A percentile compares a stretch with the other conserved stretches of the same genome.
phyloP scores from a whole-genome alignment of 495 filamentous ascomycete genomes.

The Aspergillus heteromorphus region DNA sequence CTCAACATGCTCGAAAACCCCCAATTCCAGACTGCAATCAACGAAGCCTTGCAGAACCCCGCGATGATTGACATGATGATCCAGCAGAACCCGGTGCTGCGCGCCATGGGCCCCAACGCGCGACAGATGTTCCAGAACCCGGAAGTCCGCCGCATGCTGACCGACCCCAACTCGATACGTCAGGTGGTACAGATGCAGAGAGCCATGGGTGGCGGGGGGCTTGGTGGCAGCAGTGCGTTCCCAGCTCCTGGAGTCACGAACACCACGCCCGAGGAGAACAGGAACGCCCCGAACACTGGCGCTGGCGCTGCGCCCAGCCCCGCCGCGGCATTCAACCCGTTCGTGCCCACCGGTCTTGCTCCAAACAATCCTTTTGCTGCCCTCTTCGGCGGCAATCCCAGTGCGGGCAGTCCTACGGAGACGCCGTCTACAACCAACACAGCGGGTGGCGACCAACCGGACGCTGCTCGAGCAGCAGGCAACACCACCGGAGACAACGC shows the following conservation, averaged over 20 bases:
- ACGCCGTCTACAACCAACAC: slow-evolving; percentile 5
- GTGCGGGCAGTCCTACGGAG: slow-evolving; percentile 25
- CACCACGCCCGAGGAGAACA: slow-evolving; percentile 48
- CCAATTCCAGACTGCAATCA: slow-evolving; percentile 72
- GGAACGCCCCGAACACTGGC: slow-evolving; percentile 35
- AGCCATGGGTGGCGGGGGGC: slow-evolving; percentile 55
- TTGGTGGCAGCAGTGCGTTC: slow-evolving; percentile 55
- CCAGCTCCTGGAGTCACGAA: slow-evolving; percentile 87
- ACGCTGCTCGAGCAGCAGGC: slow-evolving; percentile 14
- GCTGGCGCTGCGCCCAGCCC: slow-evolving; percentile 5
- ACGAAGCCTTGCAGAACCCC: slow-evolving; percentile 92
- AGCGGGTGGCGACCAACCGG: slow-evolving; percentile 19
- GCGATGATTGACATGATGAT: slow-evolving; percentile 90
- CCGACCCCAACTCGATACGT: slow-evolving; percentile 79
- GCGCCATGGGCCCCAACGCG: slow-evolving; percentile 72
- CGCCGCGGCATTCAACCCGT: slow-evolving; percentile 29
- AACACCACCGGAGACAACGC: slow-evolving; percentile 23
- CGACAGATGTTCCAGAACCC: slow-evolving; percentile 81
- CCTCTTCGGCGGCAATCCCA: slow-evolving; percentile 51
- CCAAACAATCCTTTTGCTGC: slow-evolving; percentile 67
- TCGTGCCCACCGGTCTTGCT: slow-evolving; percentile 37
- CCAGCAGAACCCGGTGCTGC: slow-evolving; percentile 79
- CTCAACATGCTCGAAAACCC: slow-evolving; percentile 83
- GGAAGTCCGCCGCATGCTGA: slow-evolving; percentile 87
- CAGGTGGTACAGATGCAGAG: slow-evolving; percentile 75